Evolutionary conservation across 345 rosid species (phyloP).

Genomic region (Odontarrhena argentea): DNA sequence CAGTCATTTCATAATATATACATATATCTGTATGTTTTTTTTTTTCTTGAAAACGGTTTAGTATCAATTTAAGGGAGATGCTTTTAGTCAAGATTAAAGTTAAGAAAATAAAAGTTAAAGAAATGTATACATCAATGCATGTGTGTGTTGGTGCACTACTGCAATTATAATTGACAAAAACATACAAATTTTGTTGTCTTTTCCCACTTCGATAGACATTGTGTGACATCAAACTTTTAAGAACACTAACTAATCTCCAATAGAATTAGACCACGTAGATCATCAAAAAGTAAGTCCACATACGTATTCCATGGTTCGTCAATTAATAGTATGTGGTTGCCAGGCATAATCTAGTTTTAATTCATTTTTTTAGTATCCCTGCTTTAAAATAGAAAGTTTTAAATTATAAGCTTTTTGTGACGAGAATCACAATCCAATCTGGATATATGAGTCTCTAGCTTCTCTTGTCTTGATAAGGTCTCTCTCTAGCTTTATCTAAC

Average conservation of each 20-base stretch:
- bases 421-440: slow-evolving; percentile 1
- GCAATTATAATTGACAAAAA: slow-evolving; percentile 14
- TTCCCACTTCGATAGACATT: slow-evolving; percentile 29
- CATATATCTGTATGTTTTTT: no score
- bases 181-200: slow-evolving; percentile 30
- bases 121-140: not conserved
- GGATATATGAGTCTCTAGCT: slow-evolving; percentile 5
- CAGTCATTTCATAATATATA: no score
- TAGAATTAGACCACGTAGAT: slow-evolving; percentile 12
- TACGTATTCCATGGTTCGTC: no score
- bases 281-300: no score
- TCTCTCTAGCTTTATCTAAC: not conserved
- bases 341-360: no score
- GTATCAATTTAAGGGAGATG: no score
- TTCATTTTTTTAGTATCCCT: no score
- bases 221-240: slow-evolving; percentile 28
- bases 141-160: slow-evolving; percentile 4
- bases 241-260: slow-evolving; percentile 30
- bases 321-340: no score
- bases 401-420: no score
- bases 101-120: not conserved
- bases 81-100: no score
- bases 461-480: not conserved
- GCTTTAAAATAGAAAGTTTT: no score
- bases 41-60: no score